Percentiles rank a stretch among this genome's conserved stretches.
These are phyloP conservation scores for Sporothrix variecibatus DNA, from an alignment of 2,329 filamentous ascomycete genomes.

Conservation along the genomic window DNA sequence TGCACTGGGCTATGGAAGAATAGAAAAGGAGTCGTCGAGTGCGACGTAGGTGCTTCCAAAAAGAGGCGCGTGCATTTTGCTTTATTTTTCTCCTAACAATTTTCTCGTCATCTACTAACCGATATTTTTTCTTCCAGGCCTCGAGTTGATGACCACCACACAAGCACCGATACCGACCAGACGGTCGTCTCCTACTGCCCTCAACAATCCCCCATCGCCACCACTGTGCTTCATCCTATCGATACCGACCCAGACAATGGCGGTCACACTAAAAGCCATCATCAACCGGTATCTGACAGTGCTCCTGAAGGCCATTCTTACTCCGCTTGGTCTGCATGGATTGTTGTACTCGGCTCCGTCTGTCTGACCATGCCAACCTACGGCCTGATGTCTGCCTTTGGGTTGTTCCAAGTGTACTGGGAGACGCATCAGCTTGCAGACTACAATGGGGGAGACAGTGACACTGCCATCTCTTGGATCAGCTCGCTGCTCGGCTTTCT, in stretches of 20 bases:
- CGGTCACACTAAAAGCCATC: too few relatives aligned
- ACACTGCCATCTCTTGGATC: constrained; percentile 36
- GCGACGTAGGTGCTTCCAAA: background rate
- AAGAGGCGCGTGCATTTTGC: background rate
- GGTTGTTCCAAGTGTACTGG: constrained; percentile 38
- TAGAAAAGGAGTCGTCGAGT: background rate
- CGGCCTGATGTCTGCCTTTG: constrained; percentile 37
- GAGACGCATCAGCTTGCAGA: constrained; percentile 32
- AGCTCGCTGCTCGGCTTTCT: constrained; percentile 37
- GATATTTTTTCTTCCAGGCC: background rate
- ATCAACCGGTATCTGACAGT: background rate
- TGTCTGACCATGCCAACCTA: constrained; percentile 34
- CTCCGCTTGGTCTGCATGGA: background rate
- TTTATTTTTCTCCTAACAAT: background rate
- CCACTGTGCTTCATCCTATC: background rate
- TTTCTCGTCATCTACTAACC: background rate
- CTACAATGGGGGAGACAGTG: constrained; percentile 10
- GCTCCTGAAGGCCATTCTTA: background rate
- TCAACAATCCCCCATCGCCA: background rate
- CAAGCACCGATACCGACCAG: background rate
- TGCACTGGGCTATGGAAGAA: background rate
- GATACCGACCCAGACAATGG: background rate
- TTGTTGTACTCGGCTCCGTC: background rate
- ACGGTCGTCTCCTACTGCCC: background rate
- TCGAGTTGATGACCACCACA: background rate